Base-by-base conservation (phyloP, 176 grass and related monocot species). In the Oryza australiensis region DNA sequence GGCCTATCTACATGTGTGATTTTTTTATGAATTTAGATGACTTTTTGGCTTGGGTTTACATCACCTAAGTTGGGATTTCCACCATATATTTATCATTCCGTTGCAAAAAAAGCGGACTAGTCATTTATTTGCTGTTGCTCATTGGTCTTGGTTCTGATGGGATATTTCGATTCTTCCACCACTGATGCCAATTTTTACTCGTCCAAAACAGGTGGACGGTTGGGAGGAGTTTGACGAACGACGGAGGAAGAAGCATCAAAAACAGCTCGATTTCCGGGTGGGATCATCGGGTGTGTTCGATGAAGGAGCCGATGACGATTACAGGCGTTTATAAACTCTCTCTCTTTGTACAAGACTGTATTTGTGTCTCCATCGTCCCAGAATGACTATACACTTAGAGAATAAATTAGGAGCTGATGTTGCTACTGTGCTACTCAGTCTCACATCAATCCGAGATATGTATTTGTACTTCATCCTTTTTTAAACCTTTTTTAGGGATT, bases 221-320 rank as follows among this genome's bases (percentile, higher is more conserved):
- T 98, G 95, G 95, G 92, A 98, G 46, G 86, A 95, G 57, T 95
- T 95, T 16, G 92, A 98, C 48, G 84, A 91, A 62, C 92, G 95
- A 2, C 85, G 95, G 20, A 83, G 88, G 9, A 86, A 86, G 67
- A 98, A 98, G 82, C 91, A 98, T 86, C 92, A 98, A 68, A 98
- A 98, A 70, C 92, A 98, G 80, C 86, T 98, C 27, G 95, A 98
- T 83, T 98, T 98, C 83, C 88, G 87, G 41, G 92, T 93, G 63
- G 95, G 95, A 81, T 95, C 94, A 12, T 97, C 95, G 46, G 95
- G 88, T 79, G 81, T 89, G 63, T 98, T 98, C 18, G 95, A 98
- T 62, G 95, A 98, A 79, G 95, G 95, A 66, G 95, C 92, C 7
- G 95, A 98, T 85, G 95, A 98, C 82, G 81, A 89, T 70, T 76